Base-by-base conservation (phyloP, 2,329 filamentous ascomycete genomes). In the Aaosphaeria pasadenensis region DNA sequence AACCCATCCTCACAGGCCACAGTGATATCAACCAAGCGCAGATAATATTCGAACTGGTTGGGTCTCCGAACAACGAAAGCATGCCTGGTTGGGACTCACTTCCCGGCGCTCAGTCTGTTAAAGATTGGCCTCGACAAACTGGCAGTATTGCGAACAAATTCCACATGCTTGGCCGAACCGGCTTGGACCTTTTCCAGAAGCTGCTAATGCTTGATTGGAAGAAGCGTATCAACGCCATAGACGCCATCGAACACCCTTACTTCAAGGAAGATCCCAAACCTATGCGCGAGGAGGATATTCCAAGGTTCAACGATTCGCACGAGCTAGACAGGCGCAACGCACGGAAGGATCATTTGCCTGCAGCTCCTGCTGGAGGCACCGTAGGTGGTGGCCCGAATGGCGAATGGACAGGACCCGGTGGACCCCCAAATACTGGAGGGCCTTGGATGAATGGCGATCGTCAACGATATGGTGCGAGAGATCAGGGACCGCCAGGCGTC, bases 281-380 rank as follows among this genome's bases (percentile, higher is more conserved):
- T 6, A 85, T 91, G 36, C 82, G 82, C 47, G 90, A 94, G 1
- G 86, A 87, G 54, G 91, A 97, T 44, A 81, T 99, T n/a, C 94
- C 94, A 2, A 81, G 77, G 11, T 97, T 96, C 63, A 89, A 95
- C 65, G 92, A 96, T 62, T 96, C 91, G 40, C 94, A 99, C 71
- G 94, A 99, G 70, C 77, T 97, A n/a, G 94, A 99, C 67, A 83
- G 92, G 44, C 84, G 91, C 67, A 95, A 92, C 71, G 92, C 91
- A 59, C 87, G 95, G 56, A 89, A 89, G 63, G 87, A 87, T 24
- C 87, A 86, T 24, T 79, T 92, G 7, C 92, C 92, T 4, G 92
- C 94, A 9, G 94, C 92, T 1, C 94, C 94, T 0, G 91, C 92
- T 58, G 92, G 91, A 9, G 92, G 90, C 4, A 91, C 89, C 1